Evolutionary conservation across 306 rosid species (phyloP).

Genomic region (Citrullus mucosospermus): DNA sequence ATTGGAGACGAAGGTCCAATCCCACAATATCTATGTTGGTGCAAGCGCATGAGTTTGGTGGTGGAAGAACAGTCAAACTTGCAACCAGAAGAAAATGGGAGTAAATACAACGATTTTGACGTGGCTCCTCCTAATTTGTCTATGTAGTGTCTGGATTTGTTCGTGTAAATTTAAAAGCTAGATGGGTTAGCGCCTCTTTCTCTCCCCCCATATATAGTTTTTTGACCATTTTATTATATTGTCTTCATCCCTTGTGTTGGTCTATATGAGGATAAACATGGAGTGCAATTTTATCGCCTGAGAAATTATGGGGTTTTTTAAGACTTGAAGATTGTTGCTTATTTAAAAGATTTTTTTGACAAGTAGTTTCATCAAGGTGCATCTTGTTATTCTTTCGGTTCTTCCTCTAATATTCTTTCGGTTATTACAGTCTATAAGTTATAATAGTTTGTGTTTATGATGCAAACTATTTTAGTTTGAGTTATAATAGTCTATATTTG

Average conservation of each 20-base stretch:
- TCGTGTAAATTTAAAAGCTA: constrained; percentile 18
- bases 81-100: constrained; percentile 13
- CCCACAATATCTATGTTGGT: constrained; percentile 62
- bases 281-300: background rate
- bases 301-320: background rate
- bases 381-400: background rate
- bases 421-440: too few relatives aligned
- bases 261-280: background rate
- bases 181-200: background rate
- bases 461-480: too few relatives aligned
- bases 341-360: background rate
- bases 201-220: background rate
- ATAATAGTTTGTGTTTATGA: too few relatives aligned
- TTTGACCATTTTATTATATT: background rate
- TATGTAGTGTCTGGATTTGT: constrained; percentile 20
- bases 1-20: constrained; percentile 70
- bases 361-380: background rate
- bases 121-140: constrained; percentile 17
- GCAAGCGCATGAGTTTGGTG: constrained; percentile 40
- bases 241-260: background rate
- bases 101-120: constrained; percentile 16
- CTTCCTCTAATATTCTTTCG: too few relatives aligned
- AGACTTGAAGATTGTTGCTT: background rate
- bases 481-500: too few relatives aligned
- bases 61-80: constrained; percentile 23